These are phyloP conservation scores for Artomyces pyxidatus DNA, from an alignment of 768 basidiomycete genomes.

Conservation along the genomic window DNA sequence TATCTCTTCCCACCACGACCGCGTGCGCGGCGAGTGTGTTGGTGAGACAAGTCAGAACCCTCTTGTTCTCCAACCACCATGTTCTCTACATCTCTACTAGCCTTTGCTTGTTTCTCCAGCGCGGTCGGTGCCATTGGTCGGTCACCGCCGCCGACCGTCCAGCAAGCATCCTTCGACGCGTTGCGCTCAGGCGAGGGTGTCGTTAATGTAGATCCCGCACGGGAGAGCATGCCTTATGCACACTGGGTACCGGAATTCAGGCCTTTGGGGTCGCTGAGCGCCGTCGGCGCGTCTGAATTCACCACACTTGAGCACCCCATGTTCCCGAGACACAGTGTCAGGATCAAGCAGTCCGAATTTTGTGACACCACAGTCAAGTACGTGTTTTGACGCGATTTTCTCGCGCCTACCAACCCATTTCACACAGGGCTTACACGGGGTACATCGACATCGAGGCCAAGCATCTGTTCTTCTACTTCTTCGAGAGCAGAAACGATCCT, in stretches of 20 bases:
- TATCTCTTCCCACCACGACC: no score
- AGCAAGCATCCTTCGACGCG: no score
- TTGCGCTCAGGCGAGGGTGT: no score
- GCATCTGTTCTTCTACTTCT: slow-evolving; percentile 63
- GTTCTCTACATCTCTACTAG: no score
- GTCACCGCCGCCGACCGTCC: no score
- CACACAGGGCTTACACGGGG: slow-evolving; percentile 47
- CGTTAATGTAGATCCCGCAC: no score
- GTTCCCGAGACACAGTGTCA: slow-evolving; percentile 36
- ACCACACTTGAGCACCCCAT: slow-evolving; percentile 33
- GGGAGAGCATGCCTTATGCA: no score
- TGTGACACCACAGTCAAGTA: slow-evolving; percentile 33
- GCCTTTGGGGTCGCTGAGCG: slow-evolving; percentile 5
- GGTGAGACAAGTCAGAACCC: no score
- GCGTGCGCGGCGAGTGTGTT: no score
- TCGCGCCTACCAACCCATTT: neutral
- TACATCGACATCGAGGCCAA: slow-evolving; percentile 61
- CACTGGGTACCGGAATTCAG: neutral
- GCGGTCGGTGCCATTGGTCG: no score
- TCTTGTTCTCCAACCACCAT: no score
- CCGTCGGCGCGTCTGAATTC: slow-evolving; percentile 25
- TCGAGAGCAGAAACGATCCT: slow-evolving; percentile 33
- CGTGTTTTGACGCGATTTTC: slow-evolving; percentile 1
- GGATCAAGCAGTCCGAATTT: slow-evolving; percentile 34
- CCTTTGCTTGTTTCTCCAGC: no score